phyloP scores from a whole-genome alignment of 1,284 basidiomycete genomes.

The Abortiporus biennis region DNA sequence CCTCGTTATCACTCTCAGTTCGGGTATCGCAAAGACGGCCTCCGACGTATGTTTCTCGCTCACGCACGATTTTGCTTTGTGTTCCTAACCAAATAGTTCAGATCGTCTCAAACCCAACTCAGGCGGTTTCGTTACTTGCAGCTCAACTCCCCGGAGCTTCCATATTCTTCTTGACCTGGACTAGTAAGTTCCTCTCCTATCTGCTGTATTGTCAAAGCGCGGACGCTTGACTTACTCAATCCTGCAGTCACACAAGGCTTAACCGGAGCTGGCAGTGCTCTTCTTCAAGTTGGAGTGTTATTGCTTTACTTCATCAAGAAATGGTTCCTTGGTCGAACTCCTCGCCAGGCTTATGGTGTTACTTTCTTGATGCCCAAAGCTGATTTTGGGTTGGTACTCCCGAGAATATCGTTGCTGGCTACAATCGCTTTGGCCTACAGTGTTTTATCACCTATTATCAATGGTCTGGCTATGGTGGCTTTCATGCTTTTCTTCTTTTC shows the following conservation, averaged over 20 bases:
- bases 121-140: constrained; percentile 47
- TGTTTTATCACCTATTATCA: constrained; percentile 69
- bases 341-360: constrained; percentile 38
- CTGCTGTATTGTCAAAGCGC: not conserved
- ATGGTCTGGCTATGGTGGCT: constrained; percentile 58
- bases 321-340: constrained; percentile 47
- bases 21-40: constrained; percentile 48
- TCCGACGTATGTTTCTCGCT: constrained; percentile 20
- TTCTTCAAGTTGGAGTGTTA: constrained; percentile 60
- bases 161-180: constrained; percentile 78
- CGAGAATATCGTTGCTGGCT: constrained; percentile 39
- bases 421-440: constrained; percentile 61
- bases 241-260: constrained; percentile 44
- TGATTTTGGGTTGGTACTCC: constrained; percentile 46
- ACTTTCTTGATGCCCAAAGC: constrained; percentile 27
- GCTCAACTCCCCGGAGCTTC: constrained; percentile 63
- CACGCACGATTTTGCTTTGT: not conserved
- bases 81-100: constrained; percentile 11
- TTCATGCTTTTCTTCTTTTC: constrained; percentile 60
- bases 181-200: constrained; percentile 31
- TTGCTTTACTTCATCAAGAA: constrained; percentile 64
- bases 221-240: not conserved
- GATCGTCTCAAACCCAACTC: constrained; percentile 45
- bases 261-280: constrained; percentile 47
- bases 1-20: constrained; percentile 65